These are phyloP conservation scores for Exophiala alcalophila DNA, from an alignment of 2,329 filamentous ascomycete species.

Conservation along the genomic window DNA sequence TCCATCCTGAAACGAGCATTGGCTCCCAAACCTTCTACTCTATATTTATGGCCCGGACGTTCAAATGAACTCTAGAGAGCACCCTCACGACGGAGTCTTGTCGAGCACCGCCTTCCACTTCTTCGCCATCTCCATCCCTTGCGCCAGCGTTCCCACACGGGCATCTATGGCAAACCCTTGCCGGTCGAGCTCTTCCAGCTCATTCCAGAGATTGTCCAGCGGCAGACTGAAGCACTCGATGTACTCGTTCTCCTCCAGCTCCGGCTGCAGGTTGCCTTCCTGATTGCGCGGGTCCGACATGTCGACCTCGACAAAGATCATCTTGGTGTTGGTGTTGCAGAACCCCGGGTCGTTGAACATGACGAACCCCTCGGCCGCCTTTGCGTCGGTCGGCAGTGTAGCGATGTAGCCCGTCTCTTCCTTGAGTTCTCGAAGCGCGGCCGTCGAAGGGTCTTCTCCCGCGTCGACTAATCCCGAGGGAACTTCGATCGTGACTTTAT, in stretches of 20 bases:
- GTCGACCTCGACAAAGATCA: constrained; percentile 70
- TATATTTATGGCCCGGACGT: no score
- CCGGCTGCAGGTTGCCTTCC: constrained; percentile 56
- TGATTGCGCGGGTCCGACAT: constrained; percentile 67
- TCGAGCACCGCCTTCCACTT: constrained; percentile 31
- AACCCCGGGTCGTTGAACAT: constrained; percentile 45
- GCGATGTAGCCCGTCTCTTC: constrained; percentile 64
- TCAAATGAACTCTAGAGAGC: no score
- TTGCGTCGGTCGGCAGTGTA: constrained; percentile 26
- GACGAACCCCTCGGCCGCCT: constrained; percentile 28
- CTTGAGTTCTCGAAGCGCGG: constrained; percentile 57
- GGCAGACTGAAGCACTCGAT: constrained; percentile 75
- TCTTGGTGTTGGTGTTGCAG: constrained; percentile 50
- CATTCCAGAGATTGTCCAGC: constrained; percentile 61
- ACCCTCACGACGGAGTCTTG: constrained; percentile 11
- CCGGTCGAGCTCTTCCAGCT: constrained; percentile 63
- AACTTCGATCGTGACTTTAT: constrained; percentile 58
- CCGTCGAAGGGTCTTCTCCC: constrained; percentile 55
- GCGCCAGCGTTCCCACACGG: constrained; percentile 71
- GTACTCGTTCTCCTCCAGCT: constrained; percentile 76
- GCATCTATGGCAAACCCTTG: constrained; percentile 78
- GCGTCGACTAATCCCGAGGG: constrained; percentile 60
- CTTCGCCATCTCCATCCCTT: constrained; percentile 72
- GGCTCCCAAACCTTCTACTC: no score
- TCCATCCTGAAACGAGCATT: no score